phyloP scores from a whole-genome alignment of 2,329 filamentous ascomycete genomes.

The Thielaviopsis musarum region DNA sequence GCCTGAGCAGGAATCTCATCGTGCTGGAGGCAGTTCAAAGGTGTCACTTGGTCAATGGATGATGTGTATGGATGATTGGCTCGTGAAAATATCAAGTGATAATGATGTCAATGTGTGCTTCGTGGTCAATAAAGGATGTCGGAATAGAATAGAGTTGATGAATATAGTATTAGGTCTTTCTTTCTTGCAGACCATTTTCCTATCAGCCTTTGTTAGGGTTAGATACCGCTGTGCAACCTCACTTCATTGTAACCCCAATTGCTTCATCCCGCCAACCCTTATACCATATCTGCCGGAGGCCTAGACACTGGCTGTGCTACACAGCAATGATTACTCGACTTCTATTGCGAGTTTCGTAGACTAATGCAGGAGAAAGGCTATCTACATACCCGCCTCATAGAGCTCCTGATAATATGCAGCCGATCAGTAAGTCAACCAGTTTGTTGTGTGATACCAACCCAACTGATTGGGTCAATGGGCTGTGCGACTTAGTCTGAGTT shows the following conservation, averaged over 20 bases:
- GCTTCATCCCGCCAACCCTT: not conserved
- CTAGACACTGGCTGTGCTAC: not conserved
- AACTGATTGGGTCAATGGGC: not conserved
- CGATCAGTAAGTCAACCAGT: not conserved
- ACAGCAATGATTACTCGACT: not conserved
- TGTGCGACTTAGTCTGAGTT: not conserved
- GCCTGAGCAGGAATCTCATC: not conserved
- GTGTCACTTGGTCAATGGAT: no score
- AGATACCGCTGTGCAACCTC: not conserved
- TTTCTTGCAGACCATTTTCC: not conserved
- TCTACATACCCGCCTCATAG: not conserved
- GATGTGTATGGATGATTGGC: not conserved
- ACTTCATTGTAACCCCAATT: not conserved
- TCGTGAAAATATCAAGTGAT: no score
- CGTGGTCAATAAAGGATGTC: no score
- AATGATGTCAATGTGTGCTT: no score
- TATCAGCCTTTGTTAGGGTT: not conserved
- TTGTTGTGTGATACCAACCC: not conserved
- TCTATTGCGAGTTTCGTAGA: not conserved
- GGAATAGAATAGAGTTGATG: not conserved
- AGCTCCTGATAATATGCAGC: not conserved
- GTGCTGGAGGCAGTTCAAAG: no score
- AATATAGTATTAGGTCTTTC: not conserved
- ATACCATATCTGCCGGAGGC: not conserved
- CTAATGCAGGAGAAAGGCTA: not conserved